A percentile compares a stretch with the other conserved stretches of the same genome.
Evolutionary conservation across 2,329 filamentous ascomycete genomes (phyloP).

Genomic region (Pseudogymnoascus verrucosus): DNA sequence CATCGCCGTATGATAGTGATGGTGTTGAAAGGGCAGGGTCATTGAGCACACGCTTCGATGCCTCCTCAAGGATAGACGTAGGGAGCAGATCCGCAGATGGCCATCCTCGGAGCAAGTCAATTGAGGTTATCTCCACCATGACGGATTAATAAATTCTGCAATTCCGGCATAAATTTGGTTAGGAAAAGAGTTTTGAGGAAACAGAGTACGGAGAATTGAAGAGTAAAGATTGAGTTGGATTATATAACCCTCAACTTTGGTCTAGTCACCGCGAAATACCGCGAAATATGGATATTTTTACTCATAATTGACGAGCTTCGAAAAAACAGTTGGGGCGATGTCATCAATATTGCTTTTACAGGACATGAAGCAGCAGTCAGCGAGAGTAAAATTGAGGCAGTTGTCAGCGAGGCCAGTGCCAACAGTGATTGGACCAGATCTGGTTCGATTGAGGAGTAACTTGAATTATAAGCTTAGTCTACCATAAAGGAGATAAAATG

Average conservation of each 20-base stretch:
- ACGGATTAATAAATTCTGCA: neutral
- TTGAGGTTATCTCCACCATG: conserved; percentile 17
- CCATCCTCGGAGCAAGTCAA: conserved; percentile 38
- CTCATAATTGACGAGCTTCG: neutral
- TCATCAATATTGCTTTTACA: neutral
- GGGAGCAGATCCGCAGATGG: conserved; percentile 29
- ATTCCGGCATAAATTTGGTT: neutral
- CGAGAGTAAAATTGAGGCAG: neutral
- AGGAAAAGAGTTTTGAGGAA: neutral
- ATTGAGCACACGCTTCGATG: conserved; percentile 50
- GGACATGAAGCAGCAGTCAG: neutral
- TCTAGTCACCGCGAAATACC: neutral
- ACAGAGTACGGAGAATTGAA: neutral
- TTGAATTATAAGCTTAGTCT: too few species aligned
- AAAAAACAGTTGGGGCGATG: neutral
- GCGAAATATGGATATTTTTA: neutral
- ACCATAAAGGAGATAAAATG: neutral
- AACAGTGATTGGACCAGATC: neutral
- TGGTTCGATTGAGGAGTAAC: neutral
- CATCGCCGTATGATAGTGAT: conserved; percentile 72
- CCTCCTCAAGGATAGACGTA: conserved; percentile 53
- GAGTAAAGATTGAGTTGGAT: neutral
- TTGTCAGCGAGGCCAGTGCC: neutral
- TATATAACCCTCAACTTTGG: neutral
- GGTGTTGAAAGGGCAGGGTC: conserved; percentile 50